Evolutionary conservation across 139 green algal genomes (phyloP), one percentile per base, ranked within the genome.

Genomic region (Volvox reticuliferus): DNA sequence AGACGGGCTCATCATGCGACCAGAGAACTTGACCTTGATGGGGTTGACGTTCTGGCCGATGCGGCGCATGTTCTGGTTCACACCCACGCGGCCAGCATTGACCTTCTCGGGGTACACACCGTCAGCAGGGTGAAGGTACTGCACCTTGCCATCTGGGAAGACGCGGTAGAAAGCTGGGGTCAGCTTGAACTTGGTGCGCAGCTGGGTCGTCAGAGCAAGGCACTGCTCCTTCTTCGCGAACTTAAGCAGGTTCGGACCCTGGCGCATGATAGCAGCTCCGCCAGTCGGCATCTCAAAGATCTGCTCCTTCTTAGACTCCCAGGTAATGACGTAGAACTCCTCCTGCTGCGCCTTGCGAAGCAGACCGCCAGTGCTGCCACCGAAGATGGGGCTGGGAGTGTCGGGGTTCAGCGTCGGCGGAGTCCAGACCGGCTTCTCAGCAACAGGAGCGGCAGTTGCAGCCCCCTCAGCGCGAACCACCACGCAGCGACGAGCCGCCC

Each of bases 231-330:
- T 99, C 87, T 97, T 96, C 30, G 97, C 95, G n/a, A 99, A 96
- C 97, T 99, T 99, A 22, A 99, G 96, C 84, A 99, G 95, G 97
- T 99, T 99, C 82, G 98, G 97, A 88, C 98, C 98, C 91, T 98
- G 95, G 91, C 98, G 96, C 98, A 99, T 99, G 94, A 99, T 99
- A 87, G 98, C 98, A 55, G 98, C 98, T 80, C 98, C 98, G 67
- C 98, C 98, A 71, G 98, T 99, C 91, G 98, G 98, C 98, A 99
- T 99, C 97, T 99, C 98, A 85, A 99, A 99, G 87, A 99, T 99
- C 94, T 98, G 95, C 97, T 99, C 98, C 97, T 99, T 99, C 94
- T 97, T 98, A 65, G 93, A 93, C 88, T 99, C 96, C 98, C 98
- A 99, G 32, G 97, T 99, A 92, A 99, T 98, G 79, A 96, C 92